Conservation (phyloP, 768 basidiomycete species). For the Russula compacta region DNA sequence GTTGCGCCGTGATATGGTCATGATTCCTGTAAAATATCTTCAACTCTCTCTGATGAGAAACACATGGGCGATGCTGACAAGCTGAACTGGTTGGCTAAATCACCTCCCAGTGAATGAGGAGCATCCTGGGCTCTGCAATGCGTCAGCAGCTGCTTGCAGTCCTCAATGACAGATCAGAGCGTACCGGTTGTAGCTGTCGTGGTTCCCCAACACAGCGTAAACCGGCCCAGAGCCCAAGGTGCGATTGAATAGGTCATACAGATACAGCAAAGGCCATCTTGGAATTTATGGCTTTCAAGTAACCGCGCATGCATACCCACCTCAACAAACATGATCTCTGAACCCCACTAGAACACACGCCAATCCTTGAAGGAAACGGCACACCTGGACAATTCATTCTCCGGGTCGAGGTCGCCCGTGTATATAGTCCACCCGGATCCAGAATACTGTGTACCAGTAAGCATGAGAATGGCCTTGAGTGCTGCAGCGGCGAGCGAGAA, state of each 20-base stretch:
- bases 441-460: slow-evolving; percentile 49
- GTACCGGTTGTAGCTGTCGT: slow-evolving; percentile 63
- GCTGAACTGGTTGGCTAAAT: slow-evolving; percentile 51
- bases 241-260: slow-evolving; percentile 59
- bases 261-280: slow-evolving; percentile 42
- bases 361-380: slow-evolving; percentile 11
- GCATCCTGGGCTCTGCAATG: slow-evolving; percentile 49
- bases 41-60: not conserved
- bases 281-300: not conserved
- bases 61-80: slow-evolving; percentile 35
- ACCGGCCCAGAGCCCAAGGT: slow-evolving; percentile 57
- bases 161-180: slow-evolving; percentile 16
- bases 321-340: slow-evolving; percentile 53
- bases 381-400: slow-evolving; percentile 53
- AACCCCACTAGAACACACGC: not conserved
- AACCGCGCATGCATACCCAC: slow-evolving; percentile 27
- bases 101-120: slow-evolving; percentile 45
- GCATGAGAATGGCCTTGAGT: slow-evolving; percentile 55
- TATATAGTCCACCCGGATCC: slow-evolving; percentile 60
- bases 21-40: slow-evolving; percentile 51
- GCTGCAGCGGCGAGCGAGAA: slow-evolving; percentile 50
- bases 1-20: slow-evolving; percentile 47
- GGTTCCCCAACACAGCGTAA: slow-evolving; percentile 69
- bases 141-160: not conserved
- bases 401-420: slow-evolving; percentile 67